A percentile compares a stretch with the other conserved stretches of the same genome.
These are phyloP conservation scores for Podospora bellae-mahoneyi DNA, from an alignment of 495 filamentous ascomycete genomes.

Conservation along the genomic window DNA sequence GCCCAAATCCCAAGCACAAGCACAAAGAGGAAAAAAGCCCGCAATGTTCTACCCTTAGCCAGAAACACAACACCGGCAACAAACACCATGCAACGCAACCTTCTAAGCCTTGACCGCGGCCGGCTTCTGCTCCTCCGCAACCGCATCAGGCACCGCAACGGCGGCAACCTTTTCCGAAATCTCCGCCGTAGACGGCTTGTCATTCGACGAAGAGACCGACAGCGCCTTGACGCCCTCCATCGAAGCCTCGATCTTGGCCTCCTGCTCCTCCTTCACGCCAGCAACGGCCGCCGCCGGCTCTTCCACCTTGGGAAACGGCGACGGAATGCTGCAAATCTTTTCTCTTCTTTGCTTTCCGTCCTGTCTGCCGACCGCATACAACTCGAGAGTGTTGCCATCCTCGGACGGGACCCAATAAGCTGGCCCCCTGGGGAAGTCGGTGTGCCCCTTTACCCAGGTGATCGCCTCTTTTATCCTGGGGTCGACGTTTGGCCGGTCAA, in stretches of 20 bases:
- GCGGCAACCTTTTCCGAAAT: conserved; percentile 15
- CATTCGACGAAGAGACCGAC: conserved; percentile 11
- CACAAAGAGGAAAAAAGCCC: background rate
- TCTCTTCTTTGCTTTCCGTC: conserved; percentile 36
- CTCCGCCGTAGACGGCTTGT: conserved; percentile 7
- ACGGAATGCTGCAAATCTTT: conserved; percentile 45
- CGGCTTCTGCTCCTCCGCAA: background rate
- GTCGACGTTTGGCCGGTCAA: conserved; percentile 67
- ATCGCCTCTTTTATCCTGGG: conserved; percentile 52
- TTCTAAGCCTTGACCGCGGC: background rate
- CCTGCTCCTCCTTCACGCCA: conserved; percentile 14
- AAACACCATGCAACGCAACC: conserved; percentile 2
- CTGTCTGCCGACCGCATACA: conserved; percentile 44
- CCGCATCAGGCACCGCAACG: conserved; percentile 1
- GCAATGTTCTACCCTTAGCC: background rate
- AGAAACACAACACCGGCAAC: background rate
- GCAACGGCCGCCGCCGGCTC: conserved; percentile 10
- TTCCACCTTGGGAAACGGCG: conserved; percentile 25
- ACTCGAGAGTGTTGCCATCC: conserved; percentile 41
- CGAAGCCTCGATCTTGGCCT: conserved; percentile 1
- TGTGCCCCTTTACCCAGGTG: conserved; percentile 44
- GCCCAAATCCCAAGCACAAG: background rate
- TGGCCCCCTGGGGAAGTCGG: conserved; percentile 47
- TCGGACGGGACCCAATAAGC: conserved; percentile 47
- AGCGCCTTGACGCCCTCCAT: conserved; percentile 18